Evolutionary conservation across 805 yeast genomes (phyloP).

Genomic region (Suhomyces canberraensis): DNA sequence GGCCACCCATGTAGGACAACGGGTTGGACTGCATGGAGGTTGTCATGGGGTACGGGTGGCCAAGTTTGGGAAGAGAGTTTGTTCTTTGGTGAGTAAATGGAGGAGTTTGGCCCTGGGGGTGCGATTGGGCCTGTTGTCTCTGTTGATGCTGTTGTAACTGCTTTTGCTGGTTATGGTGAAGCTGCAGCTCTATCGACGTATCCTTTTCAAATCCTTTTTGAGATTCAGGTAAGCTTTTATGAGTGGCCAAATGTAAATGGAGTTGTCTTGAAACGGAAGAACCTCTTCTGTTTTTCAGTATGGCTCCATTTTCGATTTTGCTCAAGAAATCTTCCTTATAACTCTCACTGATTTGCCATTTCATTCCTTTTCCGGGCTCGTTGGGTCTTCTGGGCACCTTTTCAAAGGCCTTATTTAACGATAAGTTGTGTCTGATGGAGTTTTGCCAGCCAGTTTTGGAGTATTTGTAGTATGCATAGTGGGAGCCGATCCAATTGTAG

Average conservation of each 20-base stretch:
- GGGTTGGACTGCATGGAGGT: slow-evolving; percentile 18
- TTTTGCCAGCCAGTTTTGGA: slow-evolving; percentile 98
- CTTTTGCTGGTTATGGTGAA: slow-evolving; percentile 15
- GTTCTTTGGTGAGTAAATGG: slow-evolving; percentile 13
- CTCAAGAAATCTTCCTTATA: slow-evolving; percentile 81
- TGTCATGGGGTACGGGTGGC: slow-evolving; percentile 16
- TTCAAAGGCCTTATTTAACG: slow-evolving; percentile 94
- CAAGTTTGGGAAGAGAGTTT: slow-evolving; percentile 18
- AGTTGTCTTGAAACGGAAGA: slow-evolving; percentile 77
- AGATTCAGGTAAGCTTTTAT: slow-evolving; percentile 50
- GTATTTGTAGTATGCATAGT: slow-evolving; percentile 87
- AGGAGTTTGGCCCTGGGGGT: neutral
- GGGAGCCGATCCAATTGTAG: slow-evolving; percentile 83
- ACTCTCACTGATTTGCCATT: slow-evolving; percentile 91
- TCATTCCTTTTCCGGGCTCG: slow-evolving; percentile 99
- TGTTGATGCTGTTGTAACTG: slow-evolving; percentile 14
- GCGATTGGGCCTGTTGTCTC: slow-evolving; percentile 7
- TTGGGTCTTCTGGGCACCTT: slow-evolving; percentile 93
- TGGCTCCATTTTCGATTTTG: slow-evolving; percentile 73
- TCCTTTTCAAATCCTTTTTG: slow-evolving; percentile 26
- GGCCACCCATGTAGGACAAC: slow-evolving; percentile 16
- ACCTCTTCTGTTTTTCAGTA: slow-evolving; percentile 74
- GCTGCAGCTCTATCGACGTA: slow-evolving; percentile 14
- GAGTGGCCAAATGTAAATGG: slow-evolving; percentile 67
- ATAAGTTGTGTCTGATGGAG: slow-evolving; percentile 91